These are phyloP conservation scores for Hypoxylon lienhwacheense DNA, from an alignment of 495 filamentous ascomycete genomes.

Conservation along the genomic window DNA sequence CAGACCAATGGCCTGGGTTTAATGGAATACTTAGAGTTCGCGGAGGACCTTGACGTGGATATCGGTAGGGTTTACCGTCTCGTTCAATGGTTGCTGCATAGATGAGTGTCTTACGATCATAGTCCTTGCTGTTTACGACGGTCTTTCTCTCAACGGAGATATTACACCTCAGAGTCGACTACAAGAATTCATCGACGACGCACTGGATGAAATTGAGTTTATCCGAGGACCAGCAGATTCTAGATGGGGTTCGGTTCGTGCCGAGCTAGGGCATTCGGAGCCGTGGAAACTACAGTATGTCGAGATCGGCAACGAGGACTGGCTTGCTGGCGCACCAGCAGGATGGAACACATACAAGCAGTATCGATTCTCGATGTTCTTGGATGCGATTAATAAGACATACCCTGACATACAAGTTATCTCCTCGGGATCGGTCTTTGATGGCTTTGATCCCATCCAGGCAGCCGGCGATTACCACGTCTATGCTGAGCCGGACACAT, in stretches of 20 bases:
- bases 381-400: slow-evolving; percentile 56
- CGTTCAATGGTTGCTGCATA: too few relatives aligned
- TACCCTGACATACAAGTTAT: slow-evolving; percentile 68
- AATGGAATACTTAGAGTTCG: slow-evolving; percentile 67
- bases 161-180: slow-evolving; percentile 46
- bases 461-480: slow-evolving; percentile 48
- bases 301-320: slow-evolving; percentile 70
- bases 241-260: slow-evolving; percentile 60
- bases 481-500: slow-evolving; percentile 40
- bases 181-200: slow-evolving; percentile 58
- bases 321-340: slow-evolving; percentile 46
- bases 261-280: slow-evolving; percentile 57
- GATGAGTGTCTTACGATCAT: not conserved
- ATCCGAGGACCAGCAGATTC: slow-evolving; percentile 57
- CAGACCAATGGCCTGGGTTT: slow-evolving; percentile 65
- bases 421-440: slow-evolving; percentile 49
- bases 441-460: slow-evolving; percentile 45
- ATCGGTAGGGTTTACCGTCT: slow-evolving; percentile 45
- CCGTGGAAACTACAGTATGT: slow-evolving; percentile 62
- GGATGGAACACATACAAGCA: slow-evolving; percentile 50
- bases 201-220: slow-evolving; percentile 69
- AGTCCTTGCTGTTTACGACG: slow-evolving; percentile 61
- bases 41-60: slow-evolving; percentile 62
- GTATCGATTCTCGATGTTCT: slow-evolving; percentile 61
- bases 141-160: slow-evolving; percentile 62